Evolutionary conservation across 75 land plant species (phyloP).

Genomic region (Pinus taeda): DNA sequence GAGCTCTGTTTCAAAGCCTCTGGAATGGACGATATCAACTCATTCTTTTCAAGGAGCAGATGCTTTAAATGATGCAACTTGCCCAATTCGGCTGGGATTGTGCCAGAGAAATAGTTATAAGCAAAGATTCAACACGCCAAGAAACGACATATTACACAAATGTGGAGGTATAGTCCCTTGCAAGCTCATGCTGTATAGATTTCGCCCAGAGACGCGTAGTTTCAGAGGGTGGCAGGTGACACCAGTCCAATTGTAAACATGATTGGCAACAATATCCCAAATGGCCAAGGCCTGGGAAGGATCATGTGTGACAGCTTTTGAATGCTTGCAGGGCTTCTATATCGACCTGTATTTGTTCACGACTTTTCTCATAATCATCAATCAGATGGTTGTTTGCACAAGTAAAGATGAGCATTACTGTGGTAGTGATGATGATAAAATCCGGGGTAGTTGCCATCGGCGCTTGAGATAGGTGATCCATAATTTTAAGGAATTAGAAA

Average conservation of each 20-base stretch:
- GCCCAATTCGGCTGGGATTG: neutral
- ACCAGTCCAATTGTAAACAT: constrained; percentile 3
- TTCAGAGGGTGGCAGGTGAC: neutral
- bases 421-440: no score
- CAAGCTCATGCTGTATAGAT: constrained; percentile 7
- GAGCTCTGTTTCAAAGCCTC: constrained; percentile 35
- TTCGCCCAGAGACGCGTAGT: neutral
- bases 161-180: constrained; percentile 2
- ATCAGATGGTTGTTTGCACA: no score
- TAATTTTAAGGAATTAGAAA: no score
- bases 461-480: no score
- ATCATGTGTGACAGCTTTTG: neutral
- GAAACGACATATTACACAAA: neutral
- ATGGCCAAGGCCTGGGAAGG: neutral
- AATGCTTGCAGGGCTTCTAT: neutral
- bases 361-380: no score
- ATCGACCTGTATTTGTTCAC: neutral
- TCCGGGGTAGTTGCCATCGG: no score
- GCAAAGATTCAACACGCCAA: constrained; percentile 13
- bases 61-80: constrained; percentile 35
- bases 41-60: constrained; percentile 43
- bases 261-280: neutral
- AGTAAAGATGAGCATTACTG: no score
- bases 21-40: constrained; percentile 58
- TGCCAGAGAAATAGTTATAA: constrained; percentile 15